phyloP scores from a whole-genome alignment of 768 basidiomycete genomes.

The Trametes coccinea region DNA sequence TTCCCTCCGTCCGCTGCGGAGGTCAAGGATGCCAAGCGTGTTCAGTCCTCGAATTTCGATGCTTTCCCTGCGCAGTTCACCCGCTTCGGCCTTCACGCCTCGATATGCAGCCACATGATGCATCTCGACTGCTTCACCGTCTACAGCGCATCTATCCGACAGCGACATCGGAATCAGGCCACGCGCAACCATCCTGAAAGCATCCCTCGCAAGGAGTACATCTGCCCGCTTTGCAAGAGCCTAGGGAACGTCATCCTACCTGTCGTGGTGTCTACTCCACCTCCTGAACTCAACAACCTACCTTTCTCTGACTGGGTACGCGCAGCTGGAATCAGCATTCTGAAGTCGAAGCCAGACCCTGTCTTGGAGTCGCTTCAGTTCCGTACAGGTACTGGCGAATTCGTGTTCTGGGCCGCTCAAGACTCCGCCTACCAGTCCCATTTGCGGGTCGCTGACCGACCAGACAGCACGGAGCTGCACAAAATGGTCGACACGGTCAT shows the following conservation, averaged over 20 bases:
- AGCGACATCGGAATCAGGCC: conserved; percentile 84
- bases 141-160: conserved; percentile 83
- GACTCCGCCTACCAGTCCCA: conserved; percentile 67
- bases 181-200: conserved; percentile 94
- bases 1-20: conserved; percentile 58
- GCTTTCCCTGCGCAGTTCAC: conserved; percentile 71
- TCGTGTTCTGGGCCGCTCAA: conserved; percentile 86
- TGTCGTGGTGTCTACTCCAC: conserved; percentile 54
- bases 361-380: conserved; percentile 72
- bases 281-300: conserved; percentile 49
- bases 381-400: conserved; percentile 81
- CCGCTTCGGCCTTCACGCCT: conserved; percentile 82
- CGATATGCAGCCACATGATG: conserved; percentile 96
- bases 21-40: conserved; percentile 45
- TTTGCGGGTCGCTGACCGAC: conserved; percentile 50
- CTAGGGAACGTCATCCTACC: conserved; percentile 94
- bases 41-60: conserved; percentile 57
- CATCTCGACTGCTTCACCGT: conserved; percentile 92
- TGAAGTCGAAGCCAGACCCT: conserved; percentile 79
- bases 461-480: conserved; percentile 57
- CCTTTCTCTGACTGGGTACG: conserved; percentile 90
- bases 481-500: conserved; percentile 90
- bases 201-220: conserved; percentile 91
- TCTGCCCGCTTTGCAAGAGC: conserved; percentile 96
- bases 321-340: conserved; percentile 82